A percentile compares a stretch with the other conserved stretches of the same genome.
Evolutionary conservation across 805 yeast species (phyloP).

Genomic region (Komagataella pseudopastoris): DNA sequence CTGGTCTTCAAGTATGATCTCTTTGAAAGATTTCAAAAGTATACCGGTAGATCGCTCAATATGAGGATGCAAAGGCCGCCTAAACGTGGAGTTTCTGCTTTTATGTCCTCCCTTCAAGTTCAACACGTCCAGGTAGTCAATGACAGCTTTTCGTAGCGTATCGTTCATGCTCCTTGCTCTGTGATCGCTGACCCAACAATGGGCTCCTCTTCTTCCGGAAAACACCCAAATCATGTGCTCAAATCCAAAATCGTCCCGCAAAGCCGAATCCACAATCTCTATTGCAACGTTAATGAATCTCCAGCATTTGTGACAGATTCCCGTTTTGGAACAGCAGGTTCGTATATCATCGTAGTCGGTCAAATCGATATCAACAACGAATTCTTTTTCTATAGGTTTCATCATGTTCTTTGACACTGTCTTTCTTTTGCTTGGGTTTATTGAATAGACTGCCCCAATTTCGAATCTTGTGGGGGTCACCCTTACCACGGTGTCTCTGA

Average conservation of each 20-base stretch:
- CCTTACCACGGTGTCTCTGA: conserved; percentile 60
- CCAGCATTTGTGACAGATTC: conserved; percentile 88
- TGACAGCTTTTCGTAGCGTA: conserved; percentile 57
- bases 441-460: conserved; percentile 82
- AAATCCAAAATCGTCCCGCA: conserved; percentile 84
- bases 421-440: conserved; percentile 80
- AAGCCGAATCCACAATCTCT: conserved; percentile 53
- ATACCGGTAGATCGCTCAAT: conserved; percentile 61
- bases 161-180: conserved; percentile 71
- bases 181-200: conserved; percentile 92
- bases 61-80: conserved; percentile 86
- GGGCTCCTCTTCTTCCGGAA: conserved; percentile 98
- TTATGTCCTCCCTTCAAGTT: conserved; percentile 33
- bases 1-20: conserved; percentile 63
- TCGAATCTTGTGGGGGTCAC: conserved; percentile 87
- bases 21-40: conserved; percentile 48
- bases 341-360: conserved; percentile 92
- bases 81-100: conserved; percentile 34
- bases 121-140: conserved; percentile 74
- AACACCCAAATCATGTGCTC: conserved; percentile 84
- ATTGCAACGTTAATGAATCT: conserved; percentile 78
- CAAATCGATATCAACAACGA: conserved; percentile 94
- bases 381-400: conserved; percentile 74
- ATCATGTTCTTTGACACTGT: conserved; percentile 60
- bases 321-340: conserved; percentile 83